These are phyloP conservation scores for Leccinum broughii DNA, from an alignment of 768 basidiomycete species.

Conservation along the genomic window DNA sequence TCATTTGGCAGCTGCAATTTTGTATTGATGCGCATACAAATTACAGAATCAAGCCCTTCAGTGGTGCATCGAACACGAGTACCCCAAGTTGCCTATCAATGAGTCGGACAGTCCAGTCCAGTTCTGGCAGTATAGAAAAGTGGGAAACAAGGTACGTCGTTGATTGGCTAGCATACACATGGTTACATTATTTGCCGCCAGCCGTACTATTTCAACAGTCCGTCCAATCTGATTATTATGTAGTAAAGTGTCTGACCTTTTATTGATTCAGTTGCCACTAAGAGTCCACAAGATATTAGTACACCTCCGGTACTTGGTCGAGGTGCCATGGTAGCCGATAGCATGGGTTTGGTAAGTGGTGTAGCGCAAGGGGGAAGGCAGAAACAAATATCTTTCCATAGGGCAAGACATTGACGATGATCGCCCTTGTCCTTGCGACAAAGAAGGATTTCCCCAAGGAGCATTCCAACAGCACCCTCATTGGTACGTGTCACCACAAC, in stretches of 20 bases:
- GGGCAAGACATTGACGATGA: slow-evolving; percentile 92
- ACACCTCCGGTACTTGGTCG: slow-evolving; percentile 63
- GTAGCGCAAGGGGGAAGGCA: not conserved
- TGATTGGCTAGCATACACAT: not conserved
- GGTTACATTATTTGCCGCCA: slow-evolving; percentile 19
- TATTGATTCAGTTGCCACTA: slow-evolving; percentile 66
- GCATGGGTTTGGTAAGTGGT: slow-evolving; percentile 68
- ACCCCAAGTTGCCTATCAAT: slow-evolving; percentile 68
- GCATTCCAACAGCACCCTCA: slow-evolving; percentile 70
- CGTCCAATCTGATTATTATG: slow-evolving; percentile 21
- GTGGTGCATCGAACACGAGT: slow-evolving; percentile 84
- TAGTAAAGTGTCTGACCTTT: slow-evolving; percentile 1
- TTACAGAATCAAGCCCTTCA: slow-evolving; percentile 75
- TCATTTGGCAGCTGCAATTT: not conserved
- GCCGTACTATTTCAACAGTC: slow-evolving; percentile 71
- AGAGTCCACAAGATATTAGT: slow-evolving; percentile 63
- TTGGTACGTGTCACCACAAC: slow-evolving; percentile 48
- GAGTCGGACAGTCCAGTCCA: slow-evolving; percentile 77
- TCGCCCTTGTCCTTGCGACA: slow-evolving; percentile 79
- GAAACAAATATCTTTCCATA: slow-evolving; percentile 26
- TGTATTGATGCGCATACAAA: not conserved
- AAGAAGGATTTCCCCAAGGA: slow-evolving; percentile 57
- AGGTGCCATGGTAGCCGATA: slow-evolving; percentile 88
- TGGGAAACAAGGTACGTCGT: slow-evolving; percentile 49
- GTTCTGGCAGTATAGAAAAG: slow-evolving; percentile 79